Conservation (phyloP, 1,284 basidiomycete species). For the Trichosporon asahii region DNA sequence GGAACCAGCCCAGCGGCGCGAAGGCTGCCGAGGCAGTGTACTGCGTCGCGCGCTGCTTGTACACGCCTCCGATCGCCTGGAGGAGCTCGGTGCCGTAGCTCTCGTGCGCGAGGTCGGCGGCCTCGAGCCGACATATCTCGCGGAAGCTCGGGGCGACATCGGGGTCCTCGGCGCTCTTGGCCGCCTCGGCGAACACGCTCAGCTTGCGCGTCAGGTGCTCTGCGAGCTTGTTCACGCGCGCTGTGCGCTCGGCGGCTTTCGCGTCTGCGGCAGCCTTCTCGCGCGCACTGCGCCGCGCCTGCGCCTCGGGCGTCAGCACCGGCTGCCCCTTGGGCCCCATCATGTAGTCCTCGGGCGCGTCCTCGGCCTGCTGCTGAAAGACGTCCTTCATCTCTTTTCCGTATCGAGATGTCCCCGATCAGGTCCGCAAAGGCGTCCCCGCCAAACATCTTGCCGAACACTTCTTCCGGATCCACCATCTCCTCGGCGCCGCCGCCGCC, state of each 20-base stretch:
- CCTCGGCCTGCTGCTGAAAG: conserved; percentile 83
- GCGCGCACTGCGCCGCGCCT: conserved; percentile 62
- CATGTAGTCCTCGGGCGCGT: conserved; percentile 51
- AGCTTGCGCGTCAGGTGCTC: conserved; percentile 82
- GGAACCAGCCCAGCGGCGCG: conserved; percentile 67
- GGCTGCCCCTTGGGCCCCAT: conserved; percentile 50
- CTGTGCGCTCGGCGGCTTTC: conserved; percentile 75
- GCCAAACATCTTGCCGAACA: conserved; percentile 88
- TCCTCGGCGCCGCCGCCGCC: conserved; percentile 46
- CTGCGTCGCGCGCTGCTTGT: conserved; percentile 70
- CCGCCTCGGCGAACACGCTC: conserved; percentile 87
- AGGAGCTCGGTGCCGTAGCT: conserved; percentile 91
- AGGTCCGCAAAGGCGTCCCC: conserved; percentile 55
- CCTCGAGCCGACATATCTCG: conserved; percentile 76
- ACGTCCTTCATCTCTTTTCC: conserved; percentile 96
- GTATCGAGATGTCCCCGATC: conserved; percentile 55
- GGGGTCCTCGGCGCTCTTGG: conserved; percentile 66
- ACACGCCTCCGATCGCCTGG: conserved; percentile 87
- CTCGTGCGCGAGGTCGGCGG: conserved; percentile 80
- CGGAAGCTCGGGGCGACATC: conserved; percentile 55
- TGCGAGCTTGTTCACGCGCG: conserved; percentile 76
- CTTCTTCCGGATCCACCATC: conserved; percentile 69
- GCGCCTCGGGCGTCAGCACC: conserved; percentile 75
- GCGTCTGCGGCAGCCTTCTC: conserved; percentile 74
- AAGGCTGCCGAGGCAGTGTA: conserved; percentile 56